Evolutionary conservation across 495 filamentous ascomycete species (phyloP).

Genomic region (Opeltia flavorubescens): DNA sequence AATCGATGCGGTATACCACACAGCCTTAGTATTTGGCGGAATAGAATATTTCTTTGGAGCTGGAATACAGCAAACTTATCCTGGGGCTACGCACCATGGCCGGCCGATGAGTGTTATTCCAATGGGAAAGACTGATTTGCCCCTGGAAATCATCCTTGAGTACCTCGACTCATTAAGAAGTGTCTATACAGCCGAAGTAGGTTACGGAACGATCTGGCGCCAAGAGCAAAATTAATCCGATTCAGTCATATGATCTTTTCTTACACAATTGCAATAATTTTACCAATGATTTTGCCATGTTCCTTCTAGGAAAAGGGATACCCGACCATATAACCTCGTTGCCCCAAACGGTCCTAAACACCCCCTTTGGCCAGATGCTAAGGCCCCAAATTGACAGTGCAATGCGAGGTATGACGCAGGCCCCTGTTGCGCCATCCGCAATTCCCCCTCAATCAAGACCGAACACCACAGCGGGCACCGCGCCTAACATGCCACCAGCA

Average conservation of each 20-base stretch:
- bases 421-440: constrained; percentile 21
- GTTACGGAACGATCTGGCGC: constrained; percentile 6
- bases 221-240: background rate
- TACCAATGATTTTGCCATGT: constrained; percentile 82
- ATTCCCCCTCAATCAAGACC: constrained; percentile 17
- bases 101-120: constrained; percentile 60
- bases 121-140: constrained; percentile 64
- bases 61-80: constrained; percentile 65
- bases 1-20: constrained; percentile 85
- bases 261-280: constrained; percentile 98
- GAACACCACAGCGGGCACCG: constrained; percentile 5
- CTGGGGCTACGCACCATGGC: constrained; percentile 77
- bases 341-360: constrained; percentile 73
- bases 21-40: constrained; percentile 69
- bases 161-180: constrained; percentile 73
- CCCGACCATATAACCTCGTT: constrained; percentile 79
- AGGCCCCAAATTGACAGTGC: constrained; percentile 65
- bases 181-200: constrained; percentile 70
- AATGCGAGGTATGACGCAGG: constrained; percentile 53
- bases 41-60: constrained; percentile 60
- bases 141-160: constrained; percentile 72
- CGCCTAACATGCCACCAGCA: constrained; percentile 13
- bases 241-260: constrained; percentile 73
- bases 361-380: constrained; percentile 84
- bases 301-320: constrained; percentile 79